These are phyloP conservation scores for Malassezia sp. DNA, from an alignment of 1,284 basidiomycete genomes.

Conservation along the genomic window DNA sequence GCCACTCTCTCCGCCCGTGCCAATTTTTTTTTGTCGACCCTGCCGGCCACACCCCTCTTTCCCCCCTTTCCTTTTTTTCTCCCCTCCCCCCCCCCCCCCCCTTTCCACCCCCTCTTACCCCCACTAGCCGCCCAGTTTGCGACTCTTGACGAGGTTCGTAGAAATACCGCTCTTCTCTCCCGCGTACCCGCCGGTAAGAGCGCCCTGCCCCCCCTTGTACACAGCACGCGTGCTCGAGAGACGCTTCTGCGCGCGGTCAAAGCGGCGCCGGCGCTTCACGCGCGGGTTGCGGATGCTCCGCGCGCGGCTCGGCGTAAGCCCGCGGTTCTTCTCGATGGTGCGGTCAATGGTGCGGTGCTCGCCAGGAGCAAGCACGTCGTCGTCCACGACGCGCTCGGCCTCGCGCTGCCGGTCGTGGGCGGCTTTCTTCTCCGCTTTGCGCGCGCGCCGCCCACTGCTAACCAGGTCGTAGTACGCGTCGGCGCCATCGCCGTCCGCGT, in stretches of 20 bases:
- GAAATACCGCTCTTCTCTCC: slow-evolving; percentile 44
- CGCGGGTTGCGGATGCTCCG: slow-evolving; percentile 43
- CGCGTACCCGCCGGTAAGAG: slow-evolving; percentile 39
- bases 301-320: slow-evolving; percentile 36
- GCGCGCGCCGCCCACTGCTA: slow-evolving; percentile 21
- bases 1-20: too few relatives aligned
- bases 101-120: too few relatives aligned
- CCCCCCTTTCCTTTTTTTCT: too few relatives aligned
- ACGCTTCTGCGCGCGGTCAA: slow-evolving; percentile 45
- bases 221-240: slow-evolving; percentile 35
- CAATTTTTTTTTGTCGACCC: too few relatives aligned
- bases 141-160: slow-evolving; percentile 38
- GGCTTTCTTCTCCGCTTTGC: slow-evolving; percentile 31
- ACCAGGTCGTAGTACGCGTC: slow-evolving; percentile 44
- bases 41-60: too few relatives aligned
- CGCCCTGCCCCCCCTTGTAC: slow-evolving; percentile 43
- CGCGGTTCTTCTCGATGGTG: slow-evolving; percentile 44
- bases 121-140: slow-evolving; percentile 30
- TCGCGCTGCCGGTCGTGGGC: slow-evolving; percentile 37
- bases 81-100: too few relatives aligned
- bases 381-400: slow-evolving; percentile 29
- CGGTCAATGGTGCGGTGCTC: slow-evolving; percentile 41
- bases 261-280: slow-evolving; percentile 44
- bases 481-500: slow-evolving; percentile 23
- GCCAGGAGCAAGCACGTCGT: slow-evolving; percentile 31